Evolutionary conservation across 148 eudicot species (phyloP).

Genomic region (Amaranthus hypochondriacus): DNA sequence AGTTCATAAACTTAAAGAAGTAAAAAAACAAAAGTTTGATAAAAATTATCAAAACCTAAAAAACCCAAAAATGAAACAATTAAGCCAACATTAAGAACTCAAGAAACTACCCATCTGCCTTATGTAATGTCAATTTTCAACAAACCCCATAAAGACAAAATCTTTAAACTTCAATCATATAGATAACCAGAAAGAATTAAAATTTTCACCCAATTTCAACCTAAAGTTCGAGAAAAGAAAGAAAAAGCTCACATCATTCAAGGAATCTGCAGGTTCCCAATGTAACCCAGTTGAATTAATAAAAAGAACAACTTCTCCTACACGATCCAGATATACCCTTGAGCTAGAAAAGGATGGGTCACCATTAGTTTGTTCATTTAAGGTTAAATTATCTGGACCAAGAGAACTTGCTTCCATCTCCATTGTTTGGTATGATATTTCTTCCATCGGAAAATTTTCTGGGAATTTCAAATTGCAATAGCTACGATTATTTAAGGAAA

Average conservation of each 20-base stretch:
- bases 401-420: conserved; percentile 16
- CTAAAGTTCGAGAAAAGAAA: conserved; percentile 1
- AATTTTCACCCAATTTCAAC: conserved; percentile 19
- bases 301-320: conserved; percentile 55
- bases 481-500: background rate
- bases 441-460: background rate
- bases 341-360: conserved; percentile 31
- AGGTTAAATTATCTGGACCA: conserved; percentile 7
- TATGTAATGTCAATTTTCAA: background rate
- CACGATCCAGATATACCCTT: conserved; percentile 48
- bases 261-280: conserved; percentile 45
- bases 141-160: background rate
- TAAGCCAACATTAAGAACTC: background rate
- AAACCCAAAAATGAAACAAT: background rate
- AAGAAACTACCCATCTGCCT: conserved; percentile 17
- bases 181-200: background rate
- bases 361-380: conserved; percentile 17
- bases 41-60: background rate
- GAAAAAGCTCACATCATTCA: conserved; percentile 28
- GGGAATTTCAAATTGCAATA: background rate
- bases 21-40: too few species aligned
- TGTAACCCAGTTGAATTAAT: conserved; percentile 47
- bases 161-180: background rate
- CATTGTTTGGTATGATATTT: conserved; percentile 12
- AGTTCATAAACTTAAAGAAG: too few species aligned